A percentile compares a stretch with the other conserved stretches of the same genome.
These are phyloP conservation scores for Saraca asoca DNA, from an alignment of 331 rosid genomes.

Conservation along the genomic window DNA sequence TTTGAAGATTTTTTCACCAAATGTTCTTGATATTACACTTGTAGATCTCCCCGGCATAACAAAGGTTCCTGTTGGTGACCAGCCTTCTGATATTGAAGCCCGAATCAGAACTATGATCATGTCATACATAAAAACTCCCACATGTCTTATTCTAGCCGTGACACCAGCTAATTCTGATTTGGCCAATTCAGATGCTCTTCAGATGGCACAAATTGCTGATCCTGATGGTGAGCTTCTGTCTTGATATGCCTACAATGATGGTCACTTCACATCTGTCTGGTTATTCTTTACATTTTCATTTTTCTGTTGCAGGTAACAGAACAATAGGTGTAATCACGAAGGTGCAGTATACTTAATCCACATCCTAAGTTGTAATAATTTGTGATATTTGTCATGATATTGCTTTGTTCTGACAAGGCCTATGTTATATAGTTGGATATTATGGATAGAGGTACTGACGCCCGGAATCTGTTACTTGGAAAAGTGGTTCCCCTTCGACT, in stretches of 20 bases:
- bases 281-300: slow-evolving; percentile 20
- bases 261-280: background rate
- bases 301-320: slow-evolving; percentile 71
- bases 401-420: slow-evolving; percentile 41
- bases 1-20: slow-evolving; percentile 85
- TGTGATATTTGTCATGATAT: slow-evolving; percentile 14
- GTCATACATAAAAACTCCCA: slow-evolving; percentile 83
- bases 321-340: slow-evolving; percentile 95
- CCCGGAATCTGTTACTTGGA: slow-evolving; percentile 84
- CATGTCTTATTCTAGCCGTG: slow-evolving; percentile 88
- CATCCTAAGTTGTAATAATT: background rate
- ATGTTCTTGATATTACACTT: slow-evolving; percentile 93
- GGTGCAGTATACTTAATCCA: slow-evolving; percentile 47
- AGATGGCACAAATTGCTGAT: slow-evolving; percentile 96
- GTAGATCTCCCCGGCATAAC: slow-evolving; percentile 98
- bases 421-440: slow-evolving; percentile 74
- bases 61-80: slow-evolving; percentile 99
- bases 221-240: slow-evolving; percentile 73
- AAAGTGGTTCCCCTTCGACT: slow-evolving; percentile 89
- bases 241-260: slow-evolving; percentile 11
- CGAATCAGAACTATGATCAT: slow-evolving; percentile 92
- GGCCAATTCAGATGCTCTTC: slow-evolving; percentile 99
- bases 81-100: slow-evolving; percentile 92
- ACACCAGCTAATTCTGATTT: slow-evolving; percentile 95
- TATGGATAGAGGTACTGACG: slow-evolving; percentile 99